These are phyloP conservation scores for Cyberlindnera lachancei DNA, from an alignment of 805 yeast species.

Conservation along the genomic window DNA sequence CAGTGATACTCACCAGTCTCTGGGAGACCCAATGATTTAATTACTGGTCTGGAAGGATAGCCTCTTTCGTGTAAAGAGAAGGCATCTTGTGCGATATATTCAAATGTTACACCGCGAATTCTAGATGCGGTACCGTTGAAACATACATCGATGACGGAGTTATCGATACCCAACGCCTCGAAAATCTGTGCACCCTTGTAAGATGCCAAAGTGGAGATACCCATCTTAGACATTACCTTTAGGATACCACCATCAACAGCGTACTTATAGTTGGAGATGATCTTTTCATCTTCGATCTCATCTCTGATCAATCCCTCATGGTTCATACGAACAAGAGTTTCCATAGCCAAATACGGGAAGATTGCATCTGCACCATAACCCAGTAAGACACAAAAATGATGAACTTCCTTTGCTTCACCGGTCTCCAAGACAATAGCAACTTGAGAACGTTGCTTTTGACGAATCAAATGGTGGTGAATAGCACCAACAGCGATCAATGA, in stretches of 20 bases:
- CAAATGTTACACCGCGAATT: conserved; percentile 92
- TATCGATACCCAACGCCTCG: conserved; percentile 93
- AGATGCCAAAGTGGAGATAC: conserved; percentile 96
- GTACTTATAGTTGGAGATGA: conserved; percentile 71
- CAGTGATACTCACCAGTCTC: conserved; percentile 97
- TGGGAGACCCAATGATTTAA: conserved; percentile 66
- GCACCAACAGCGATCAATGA: conserved; percentile 94
- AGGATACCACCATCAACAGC: conserved; percentile 87
- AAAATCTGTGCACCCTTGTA: conserved; percentile 98
- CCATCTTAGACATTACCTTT: conserved; percentile 99
- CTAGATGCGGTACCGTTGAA: conserved; percentile 97
- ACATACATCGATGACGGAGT: conserved; percentile 90
- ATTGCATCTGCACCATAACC: conserved; percentile 98
- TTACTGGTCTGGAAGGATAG: conserved; percentile 67
- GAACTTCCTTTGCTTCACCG: conserved; percentile 97
- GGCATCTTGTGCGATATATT: conserved; percentile 94
- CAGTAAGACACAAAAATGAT: conserved; percentile 86
- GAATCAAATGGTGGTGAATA: conserved; percentile 91
- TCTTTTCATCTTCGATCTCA: conserved; percentile 47
- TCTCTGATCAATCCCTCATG: conserved; percentile 63
- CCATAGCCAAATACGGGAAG: conserved; percentile 90
- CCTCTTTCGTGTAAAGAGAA: conserved; percentile 91
- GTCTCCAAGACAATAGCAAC: conserved; percentile 90
- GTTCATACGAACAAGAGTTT: conserved; percentile 79
- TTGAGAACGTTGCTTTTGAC: conserved; percentile 92